Evolutionary conservation across 2,329 filamentous ascomycete genomes (phyloP), one percentile per base, ranked within the genome.

Genomic region (Biscogniauxia sp.): DNA sequence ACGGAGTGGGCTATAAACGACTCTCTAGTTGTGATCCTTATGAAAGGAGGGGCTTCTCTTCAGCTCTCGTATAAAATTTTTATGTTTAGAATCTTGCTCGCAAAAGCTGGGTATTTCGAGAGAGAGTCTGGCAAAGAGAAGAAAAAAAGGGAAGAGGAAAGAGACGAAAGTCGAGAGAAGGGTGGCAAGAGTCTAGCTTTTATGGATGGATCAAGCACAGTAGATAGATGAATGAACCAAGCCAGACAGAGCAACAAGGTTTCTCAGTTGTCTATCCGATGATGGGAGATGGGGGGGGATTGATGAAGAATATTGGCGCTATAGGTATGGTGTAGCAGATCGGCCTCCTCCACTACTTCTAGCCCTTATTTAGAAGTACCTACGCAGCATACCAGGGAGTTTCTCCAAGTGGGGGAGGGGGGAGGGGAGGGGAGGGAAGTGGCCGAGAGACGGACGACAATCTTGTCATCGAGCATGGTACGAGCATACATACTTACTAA

Each of bases 171-270:
- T 58, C 61, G 64, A 70, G 65, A 68, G 68, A 71, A 63, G 70
- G 67, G 75, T 68, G 74, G 72, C 68, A 63, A 67, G 60, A 52
- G 59, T 20, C 58, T 61, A 64, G 71, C 66, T 74, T 77, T 77
- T 77, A 76, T 75, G 70, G 69, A 65, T 66, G 60, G 53, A 56
- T 52, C 50, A 56, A 57, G 54, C 56, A 57, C 54, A 59, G 50
- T 57, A 54, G 61, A 68, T n/a, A n/a, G n/a, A n/a, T n/a, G n/a
- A n/a, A n/a, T 60, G 66, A 68, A 69, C 60, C 64, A 68, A 65
- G 65, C 60, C 53, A 56, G 59, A 41, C 61, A 60, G 60, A 54
- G 56, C 26, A 61, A 56, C 61, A 65, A 65, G 52, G 52, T 53
- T 64, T 55, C 37, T 25, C 32, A 23, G 19, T n/a, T 53, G 32